Base-by-base conservation (phyloP, 306 rosid species). In the Hippophae rhamnoides region DNA sequence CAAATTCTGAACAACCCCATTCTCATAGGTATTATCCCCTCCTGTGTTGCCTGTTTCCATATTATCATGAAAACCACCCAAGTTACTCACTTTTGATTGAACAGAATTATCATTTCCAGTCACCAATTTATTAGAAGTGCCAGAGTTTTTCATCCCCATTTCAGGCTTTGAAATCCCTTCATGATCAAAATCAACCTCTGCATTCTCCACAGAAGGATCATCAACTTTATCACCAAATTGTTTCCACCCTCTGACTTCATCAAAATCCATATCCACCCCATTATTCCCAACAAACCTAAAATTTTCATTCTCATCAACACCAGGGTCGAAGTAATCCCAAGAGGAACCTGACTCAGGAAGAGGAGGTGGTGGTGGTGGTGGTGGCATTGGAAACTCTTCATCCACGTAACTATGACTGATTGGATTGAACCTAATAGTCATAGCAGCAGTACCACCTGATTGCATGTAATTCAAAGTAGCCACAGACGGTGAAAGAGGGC, bases 261-360 rank as follows among this genome's bases (percentile, higher is more conserved):
- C 75, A 49, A 65, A 67, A 72, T 61, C 64, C 63, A 79, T 47
- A 48, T 67, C 82, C 66, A 66, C 72, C 46, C 69, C 90, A 68
- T 76, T 57, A 68, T 62, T 74, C 43, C 73, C 86, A 67, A 47
- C 72, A 74, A 92, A 88, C 65, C 96, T 73, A 52, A 88, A 88
- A 55, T 86, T 86, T 69, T 78, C 90, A 60, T 70, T 63, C 51
- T 78, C 95, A 54, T 85, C 95, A 23, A 54, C 60, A 31, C 4
- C 38, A 53, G 93, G 86, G 41, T 83, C 95, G 62, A 92, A 92
- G 74, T 72, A 92, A 80, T 92, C 99, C 99, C 99, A 92, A 25
- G 86, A 79, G 41, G 89, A 72, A 60, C 83, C 86, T 0, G 74
- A 64, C 57, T 78, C 86, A 5, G 69, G 83, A 47, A 72, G 84